Evolutionary conservation across 2,329 filamentous ascomycete genomes (phyloP).

Genomic region (Colletotrichum shisoi): DNA sequence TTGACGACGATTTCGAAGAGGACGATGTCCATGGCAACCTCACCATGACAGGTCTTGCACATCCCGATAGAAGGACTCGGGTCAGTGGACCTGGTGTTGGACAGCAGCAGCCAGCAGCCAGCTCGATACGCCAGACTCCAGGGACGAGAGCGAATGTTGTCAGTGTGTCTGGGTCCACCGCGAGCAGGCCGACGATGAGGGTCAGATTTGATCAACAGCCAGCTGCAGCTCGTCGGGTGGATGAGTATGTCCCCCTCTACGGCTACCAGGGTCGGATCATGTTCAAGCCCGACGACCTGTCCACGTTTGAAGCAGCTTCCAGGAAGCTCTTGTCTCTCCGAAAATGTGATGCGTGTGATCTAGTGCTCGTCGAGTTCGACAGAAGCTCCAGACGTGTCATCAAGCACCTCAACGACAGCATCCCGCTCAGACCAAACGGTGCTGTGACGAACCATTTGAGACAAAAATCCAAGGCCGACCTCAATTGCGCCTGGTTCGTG

Average conservation of each 20-base stretch:
- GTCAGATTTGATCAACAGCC: not conserved
- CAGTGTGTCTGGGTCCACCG: not conserved
- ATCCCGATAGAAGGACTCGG: not conserved
- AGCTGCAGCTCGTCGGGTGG: not conserved
- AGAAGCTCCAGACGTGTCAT: not conserved
- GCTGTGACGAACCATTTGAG: not conserved
- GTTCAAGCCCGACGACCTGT: conserved; percentile 41
- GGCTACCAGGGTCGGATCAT: conserved; percentile 48
- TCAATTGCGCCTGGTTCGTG: conserved; percentile 42
- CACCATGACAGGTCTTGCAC: not conserved
- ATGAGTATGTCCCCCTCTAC: conserved; percentile 37
- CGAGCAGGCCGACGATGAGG: not conserved
- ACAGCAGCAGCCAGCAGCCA: not conserved
- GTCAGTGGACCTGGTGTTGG: not conserved
- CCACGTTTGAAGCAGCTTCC: conserved; percentile 41
- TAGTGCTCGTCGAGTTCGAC: conserved; percentile 27
- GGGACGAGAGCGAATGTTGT: not conserved
- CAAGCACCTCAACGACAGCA: conserved; percentile 2
- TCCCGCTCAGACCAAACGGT: not conserved
- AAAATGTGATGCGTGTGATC: conserved; percentile 10
- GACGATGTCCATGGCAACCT: not conserved
- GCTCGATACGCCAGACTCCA: not conserved
- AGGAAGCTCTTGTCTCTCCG: conserved; percentile 42
- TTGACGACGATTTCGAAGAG: not conserved
- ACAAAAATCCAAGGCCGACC: not conserved